A percentile compares a stretch with the other conserved stretches of the same genome.
Conservation (phyloP, 2,329 filamentous ascomycete genomes). For the Didymella pomorum region DNA sequence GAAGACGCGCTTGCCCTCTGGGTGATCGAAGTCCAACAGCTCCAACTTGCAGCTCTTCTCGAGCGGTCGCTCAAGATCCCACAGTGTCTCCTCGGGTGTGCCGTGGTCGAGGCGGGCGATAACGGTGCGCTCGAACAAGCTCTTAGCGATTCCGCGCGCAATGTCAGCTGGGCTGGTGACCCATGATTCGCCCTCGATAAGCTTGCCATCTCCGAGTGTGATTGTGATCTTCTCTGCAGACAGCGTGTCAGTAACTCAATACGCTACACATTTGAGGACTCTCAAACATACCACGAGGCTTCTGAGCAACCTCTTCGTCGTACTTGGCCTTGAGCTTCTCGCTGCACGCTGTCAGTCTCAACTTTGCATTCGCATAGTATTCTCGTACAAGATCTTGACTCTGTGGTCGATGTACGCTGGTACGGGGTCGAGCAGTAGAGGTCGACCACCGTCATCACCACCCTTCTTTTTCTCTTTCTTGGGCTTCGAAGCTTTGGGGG, state of each 20-base stretch:
- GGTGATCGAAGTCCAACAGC: constrained; percentile 80
- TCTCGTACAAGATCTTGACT: constrained; percentile 73
- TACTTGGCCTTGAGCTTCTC: constrained; percentile 86
- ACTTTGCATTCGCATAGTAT: no score
- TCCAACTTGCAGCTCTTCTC: constrained; percentile 88
- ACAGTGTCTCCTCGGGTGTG: constrained; percentile 75
- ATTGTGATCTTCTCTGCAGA: constrained; percentile 71
- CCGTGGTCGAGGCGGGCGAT: constrained; percentile 85
- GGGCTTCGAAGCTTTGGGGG: constrained; percentile 40
- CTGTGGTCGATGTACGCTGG: constrained; percentile 84
- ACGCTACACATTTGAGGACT: background rate
- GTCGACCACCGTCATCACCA: constrained; percentile 50
- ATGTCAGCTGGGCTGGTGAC: constrained; percentile 87
- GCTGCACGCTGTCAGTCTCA: constrained; percentile 36
- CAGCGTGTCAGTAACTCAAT: constrained; percentile 25
- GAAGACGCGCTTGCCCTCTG: constrained; percentile 88
- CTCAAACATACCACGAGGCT: constrained; percentile 63
- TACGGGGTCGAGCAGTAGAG: constrained; percentile 60
- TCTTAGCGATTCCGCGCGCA: constrained; percentile 82
- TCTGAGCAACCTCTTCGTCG: constrained; percentile 75
- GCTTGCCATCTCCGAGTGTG: constrained; percentile 75
- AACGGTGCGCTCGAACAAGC: constrained; percentile 82
- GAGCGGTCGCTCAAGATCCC: constrained; percentile 90
- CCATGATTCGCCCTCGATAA: constrained; percentile 81
- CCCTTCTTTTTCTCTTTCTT: constrained; percentile 54